phyloP scores from a whole-genome alignment of 2,329 filamentous ascomycete genomes.

The Phyllachora maydis region DNA sequence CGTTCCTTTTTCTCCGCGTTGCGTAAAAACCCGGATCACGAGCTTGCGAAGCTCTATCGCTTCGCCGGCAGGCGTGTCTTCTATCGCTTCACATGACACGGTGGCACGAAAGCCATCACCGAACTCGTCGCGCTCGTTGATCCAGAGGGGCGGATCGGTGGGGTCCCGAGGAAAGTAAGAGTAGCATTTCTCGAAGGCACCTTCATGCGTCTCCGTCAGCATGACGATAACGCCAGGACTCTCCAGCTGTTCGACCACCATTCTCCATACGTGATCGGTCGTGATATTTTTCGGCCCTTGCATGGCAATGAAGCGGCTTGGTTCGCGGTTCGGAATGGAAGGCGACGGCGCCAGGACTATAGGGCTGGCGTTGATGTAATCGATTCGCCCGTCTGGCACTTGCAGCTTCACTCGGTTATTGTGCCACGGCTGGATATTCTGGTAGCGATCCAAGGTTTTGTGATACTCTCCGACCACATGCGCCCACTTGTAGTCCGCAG shows the following conservation, averaged over 20 bases:
- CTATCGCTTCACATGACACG: slow-evolving; percentile 43
- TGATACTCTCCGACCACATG: slow-evolving; percentile 34
- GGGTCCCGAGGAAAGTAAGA: slow-evolving; percentile 58
- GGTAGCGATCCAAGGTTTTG: slow-evolving; percentile 57
- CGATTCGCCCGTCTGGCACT: slow-evolving; percentile 51
- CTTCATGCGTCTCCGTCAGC: slow-evolving; percentile 77
- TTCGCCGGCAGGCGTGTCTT: slow-evolving; percentile 30
- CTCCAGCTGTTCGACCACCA: slow-evolving; percentile 62
- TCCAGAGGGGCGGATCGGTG: slow-evolving; percentile 26
- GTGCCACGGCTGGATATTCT: slow-evolving; percentile 77
- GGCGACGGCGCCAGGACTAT: slow-evolving; percentile 30
- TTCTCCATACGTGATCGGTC: slow-evolving; percentile 77
- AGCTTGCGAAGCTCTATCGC: slow-evolving; percentile 60
- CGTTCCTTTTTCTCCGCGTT: no score
- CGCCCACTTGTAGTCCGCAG: slow-evolving; percentile 18
- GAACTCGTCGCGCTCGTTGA: slow-evolving; percentile 45
- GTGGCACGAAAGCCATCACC: slow-evolving; percentile 46
- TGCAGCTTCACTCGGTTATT: slow-evolving; percentile 66
- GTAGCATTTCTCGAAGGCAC: slow-evolving; percentile 61
- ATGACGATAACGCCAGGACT: slow-evolving; percentile 75
- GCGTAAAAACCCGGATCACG: slow-evolving; percentile 23
- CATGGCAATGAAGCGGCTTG: slow-evolving; percentile 66
- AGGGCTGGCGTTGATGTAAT: slow-evolving; percentile 71
- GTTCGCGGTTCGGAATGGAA: no score
- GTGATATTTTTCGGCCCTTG: slow-evolving; percentile 69